Evolutionary conservation across 1,284 basidiomycete genomes (phyloP), one percentile per base, ranked within the genome.

Genomic region (Trametes sp.): DNA sequence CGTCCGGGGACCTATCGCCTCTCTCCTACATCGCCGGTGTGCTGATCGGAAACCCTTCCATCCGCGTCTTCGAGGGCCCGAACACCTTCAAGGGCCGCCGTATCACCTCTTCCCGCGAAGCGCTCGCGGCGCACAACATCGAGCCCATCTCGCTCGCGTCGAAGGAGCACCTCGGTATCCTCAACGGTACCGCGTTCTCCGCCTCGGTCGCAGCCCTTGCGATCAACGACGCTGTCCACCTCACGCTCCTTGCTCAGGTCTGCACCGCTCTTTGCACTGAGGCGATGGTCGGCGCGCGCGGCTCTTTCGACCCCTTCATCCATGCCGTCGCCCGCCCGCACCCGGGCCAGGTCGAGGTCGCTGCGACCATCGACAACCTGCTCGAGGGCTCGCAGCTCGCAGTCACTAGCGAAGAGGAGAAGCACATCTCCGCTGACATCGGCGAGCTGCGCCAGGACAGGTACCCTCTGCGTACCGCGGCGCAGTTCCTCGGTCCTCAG

Each of bases 401-500:
- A 24, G 77, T 76, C n/a, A 79, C 80, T 5, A 80, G 86, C 35
- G 90, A 89, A 65, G 80, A 85, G 59, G 88, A 90, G 71, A 82
- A 86, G 56, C 81, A 80, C 46, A 83, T 89, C 56, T 81, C 89
- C 57, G 83, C 92, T 33, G 94, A 95, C 62, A 83, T 84, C 53
- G 92, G 88, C 24, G 77, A 84, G 59, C 79, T 90, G 31, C 80
- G 87, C 26, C 92, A 94, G 77, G 93, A 94, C 69, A 85, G 93
- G 8, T 95, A 94, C 75, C 86, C 92, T 16, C 81, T 94, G 26
- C 83, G 92, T 35, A 93, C 90, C 0, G 82, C 89, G 0, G 92
- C 93, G 9, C 93, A 95, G 73, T 96, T 93, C 81, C 78, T 96
- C 52, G 94, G 94, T 8, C 94, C 94, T 3, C 91, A 94, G 71